Percentiles rank a stretch among this genome's conserved stretches.
phyloP scores from a whole-genome alignment of 176 grass and related monocot species.

The Rhipidocladum racemiflorum region DNA sequence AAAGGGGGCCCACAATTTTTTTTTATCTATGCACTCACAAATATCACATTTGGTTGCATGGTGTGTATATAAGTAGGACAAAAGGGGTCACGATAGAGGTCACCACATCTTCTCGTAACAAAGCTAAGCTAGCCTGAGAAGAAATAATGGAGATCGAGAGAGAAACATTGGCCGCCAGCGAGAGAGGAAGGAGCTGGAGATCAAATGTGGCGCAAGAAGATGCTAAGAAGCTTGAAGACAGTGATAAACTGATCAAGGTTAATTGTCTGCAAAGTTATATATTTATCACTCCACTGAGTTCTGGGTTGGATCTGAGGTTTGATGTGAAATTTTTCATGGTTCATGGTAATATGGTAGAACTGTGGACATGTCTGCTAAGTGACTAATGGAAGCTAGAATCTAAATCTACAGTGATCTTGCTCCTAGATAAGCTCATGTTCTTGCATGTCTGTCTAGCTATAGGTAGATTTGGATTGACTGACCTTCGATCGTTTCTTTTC shows the following conservation, averaged over 20 bases:
- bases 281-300: neutral
- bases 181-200: constrained; percentile 30
- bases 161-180: neutral
- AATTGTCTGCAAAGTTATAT: neutral
- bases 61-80: constrained; percentile 31
- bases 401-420: neutral
- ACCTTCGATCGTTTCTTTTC: neutral
- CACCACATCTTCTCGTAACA: neutral
- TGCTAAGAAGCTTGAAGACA: constrained; percentile 8
- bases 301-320: neutral
- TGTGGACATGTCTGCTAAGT: neutral
- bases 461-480: neutral
- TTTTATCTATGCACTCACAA: neutral
- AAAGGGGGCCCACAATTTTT: neutral
- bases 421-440: neutral
- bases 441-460: neutral
- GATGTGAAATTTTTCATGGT: neutral
- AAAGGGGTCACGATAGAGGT: neutral
- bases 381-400: neutral
- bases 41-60: neutral
- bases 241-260: constrained; percentile 30
- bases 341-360: neutral
- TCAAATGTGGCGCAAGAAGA: neutral
- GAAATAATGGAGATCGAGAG: constrained; percentile 47
- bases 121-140: neutral